Percentiles rank a stretch among this genome's conserved stretches.
These are phyloP conservation scores for Phyllosticta citriasiana DNA, from an alignment of 2,329 filamentous ascomycete genomes.

Conservation along the genomic window DNA sequence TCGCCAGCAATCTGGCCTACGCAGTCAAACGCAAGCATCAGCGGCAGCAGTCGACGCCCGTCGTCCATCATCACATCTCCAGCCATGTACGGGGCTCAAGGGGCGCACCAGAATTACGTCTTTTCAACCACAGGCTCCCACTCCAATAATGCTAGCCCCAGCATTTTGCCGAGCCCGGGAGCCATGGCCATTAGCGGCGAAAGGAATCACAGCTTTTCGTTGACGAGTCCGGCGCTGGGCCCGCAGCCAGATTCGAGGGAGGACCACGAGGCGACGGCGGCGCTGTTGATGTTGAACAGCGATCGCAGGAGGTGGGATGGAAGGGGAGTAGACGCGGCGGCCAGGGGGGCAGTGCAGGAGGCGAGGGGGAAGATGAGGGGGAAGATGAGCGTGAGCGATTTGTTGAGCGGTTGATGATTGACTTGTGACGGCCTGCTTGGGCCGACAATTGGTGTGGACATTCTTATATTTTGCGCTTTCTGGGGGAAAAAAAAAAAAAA, in stretches of 20 bases:
- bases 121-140: slow-evolving; percentile 23
- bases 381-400: slow-evolving; percentile 37
- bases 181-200: slow-evolving; percentile 7
- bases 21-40: slow-evolving; percentile 5
- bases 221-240: slow-evolving; percentile 27
- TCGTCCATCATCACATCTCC: slow-evolving; percentile 3
- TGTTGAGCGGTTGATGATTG: slow-evolving; percentile 26
- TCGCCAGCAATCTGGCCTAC: slow-evolving; percentile 29
- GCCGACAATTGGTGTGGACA: neutral
- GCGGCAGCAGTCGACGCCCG: slow-evolving; percentile 29
- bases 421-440: neutral
- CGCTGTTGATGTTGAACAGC: slow-evolving; percentile 76
- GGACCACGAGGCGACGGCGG: slow-evolving; percentile 70
- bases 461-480: neutral
- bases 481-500: neutral
- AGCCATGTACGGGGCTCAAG: slow-evolving; percentile 28
- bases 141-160: slow-evolving; percentile 25
- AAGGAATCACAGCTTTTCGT: slow-evolving; percentile 11
- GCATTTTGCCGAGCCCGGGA: slow-evolving; percentile 23
- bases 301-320: slow-evolving; percentile 51
- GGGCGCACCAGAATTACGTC: slow-evolving; percentile 12
- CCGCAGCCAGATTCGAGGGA: slow-evolving; percentile 27
- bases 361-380: slow-evolving; percentile 12
- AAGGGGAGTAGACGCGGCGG: slow-evolving; percentile 12
- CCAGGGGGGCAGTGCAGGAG: slow-evolving; percentile 9